Base-by-base conservation (phyloP, 495 filamentous ascomycete species). In the Penicillium macrosclerotiorum region DNA sequence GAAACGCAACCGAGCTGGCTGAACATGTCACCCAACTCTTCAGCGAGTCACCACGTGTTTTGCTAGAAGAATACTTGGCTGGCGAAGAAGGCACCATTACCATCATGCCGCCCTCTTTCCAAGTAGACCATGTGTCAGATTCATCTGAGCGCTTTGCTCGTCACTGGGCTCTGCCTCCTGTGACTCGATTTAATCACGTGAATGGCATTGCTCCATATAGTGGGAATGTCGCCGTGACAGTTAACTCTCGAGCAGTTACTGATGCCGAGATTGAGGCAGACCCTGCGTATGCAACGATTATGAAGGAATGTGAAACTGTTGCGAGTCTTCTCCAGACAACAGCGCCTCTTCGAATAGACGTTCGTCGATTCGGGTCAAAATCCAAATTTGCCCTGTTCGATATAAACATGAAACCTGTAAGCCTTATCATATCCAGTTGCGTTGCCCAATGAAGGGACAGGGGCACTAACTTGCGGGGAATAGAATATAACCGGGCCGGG, bases 321-420 rank as follows among this genome's bases (percentile, higher is more conserved):
- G 64, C 61, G 9, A 29, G 34, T 36, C 26, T 58, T 3, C 31
- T 64, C 12, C 24, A 53, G 9, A 60, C 58, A 2, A 60, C 54
- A 16, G 59, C 63, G 7, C 59, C 58, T 12, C 53, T 68, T 23
- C 49, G 65, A n/a, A 64, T 71, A 39, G 65, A 69, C 41, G 53
- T 64, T 19, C 53, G 67, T n/a, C 52, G 63, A n/a, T 65, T 67
- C 29, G 49, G 24, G 8, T 43, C 42, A 1, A 36, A 39, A 0
- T 49, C 45, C 0, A 42, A 51, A 9, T 71, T 68, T 49, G 62
- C 58, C 2, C 47, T 68, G 23, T 69, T 71, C 40, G 62, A 71
- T 59, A 58, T 71, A 19, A 67, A 68, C 47, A 61, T 69, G 63
- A 71, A 71, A 37, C 67, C 65, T 17, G 65, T 68, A 50, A 49